These are phyloP conservation scores for Mrakia blollopis DNA, from an alignment of 768 basidiomycete species.

Conservation along the genomic window DNA sequence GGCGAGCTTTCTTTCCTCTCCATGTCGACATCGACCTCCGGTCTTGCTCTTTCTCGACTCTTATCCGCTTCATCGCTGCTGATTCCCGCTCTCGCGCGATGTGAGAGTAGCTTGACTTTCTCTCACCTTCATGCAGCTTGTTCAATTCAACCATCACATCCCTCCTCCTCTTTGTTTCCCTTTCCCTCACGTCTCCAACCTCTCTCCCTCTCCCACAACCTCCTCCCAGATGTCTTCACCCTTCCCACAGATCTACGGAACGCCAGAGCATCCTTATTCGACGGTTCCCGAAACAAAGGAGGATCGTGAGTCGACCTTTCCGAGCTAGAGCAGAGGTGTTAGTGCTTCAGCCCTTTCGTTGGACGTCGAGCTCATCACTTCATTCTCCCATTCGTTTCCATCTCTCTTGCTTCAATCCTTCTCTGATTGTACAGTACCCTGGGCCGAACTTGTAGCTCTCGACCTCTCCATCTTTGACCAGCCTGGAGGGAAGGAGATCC, in stretches of 20 bases:
- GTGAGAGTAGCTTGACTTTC: not conserved
- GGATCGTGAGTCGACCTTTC: slow-evolving; percentile 36
- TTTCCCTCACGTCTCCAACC: not conserved
- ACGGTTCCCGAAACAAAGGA: slow-evolving; percentile 46
- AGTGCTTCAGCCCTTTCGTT: too few relatives aligned
- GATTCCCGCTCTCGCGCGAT: not conserved
- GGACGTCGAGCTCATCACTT: too few relatives aligned
- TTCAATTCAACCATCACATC: not conserved
- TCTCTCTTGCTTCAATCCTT: not conserved
- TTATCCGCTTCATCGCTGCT: not conserved
- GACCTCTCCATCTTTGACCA: slow-evolving; percentile 49
- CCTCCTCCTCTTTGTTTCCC: not conserved
- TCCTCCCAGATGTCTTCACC: not conserved
- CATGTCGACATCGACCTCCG: not conserved
- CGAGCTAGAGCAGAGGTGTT: not conserved
- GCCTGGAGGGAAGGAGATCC: slow-evolving; percentile 48
- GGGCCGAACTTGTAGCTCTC: slow-evolving; percentile 52
- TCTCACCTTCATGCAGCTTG: not conserved
- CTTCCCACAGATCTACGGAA: slow-evolving; percentile 23
- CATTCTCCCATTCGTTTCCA: too few relatives aligned
- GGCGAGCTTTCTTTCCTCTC: too few relatives aligned
- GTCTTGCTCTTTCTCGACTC: not conserved
- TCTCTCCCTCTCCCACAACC: not conserved
- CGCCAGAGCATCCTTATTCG: slow-evolving; percentile 35
- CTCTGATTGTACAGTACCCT: slow-evolving; percentile 42